A percentile compares a stretch with the other conserved stretches of the same genome.
phyloP scores from a whole-genome alignment of 805 yeast species.

The Candida mattraensis region DNA sequence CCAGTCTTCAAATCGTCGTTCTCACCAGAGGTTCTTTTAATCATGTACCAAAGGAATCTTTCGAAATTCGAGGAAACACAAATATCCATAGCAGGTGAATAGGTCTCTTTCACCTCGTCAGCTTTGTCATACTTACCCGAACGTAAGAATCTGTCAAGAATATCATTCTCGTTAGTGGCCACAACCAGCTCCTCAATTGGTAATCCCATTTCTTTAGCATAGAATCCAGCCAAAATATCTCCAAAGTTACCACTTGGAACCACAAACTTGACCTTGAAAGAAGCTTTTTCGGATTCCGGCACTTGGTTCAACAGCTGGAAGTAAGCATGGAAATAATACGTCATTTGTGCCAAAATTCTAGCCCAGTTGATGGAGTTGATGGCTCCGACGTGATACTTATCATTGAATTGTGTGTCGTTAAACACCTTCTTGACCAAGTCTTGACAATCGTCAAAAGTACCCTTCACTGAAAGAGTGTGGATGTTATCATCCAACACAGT shows the following conservation, averaged over 20 bases:
- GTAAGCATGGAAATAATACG: slow-evolving; percentile 92
- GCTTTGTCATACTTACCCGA: slow-evolving; percentile 82
- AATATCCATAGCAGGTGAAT: slow-evolving; percentile 99
- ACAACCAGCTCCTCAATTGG: slow-evolving; percentile 85
- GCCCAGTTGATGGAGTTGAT: slow-evolving; percentile 99
- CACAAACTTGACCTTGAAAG: slow-evolving; percentile 68
- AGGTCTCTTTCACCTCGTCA: slow-evolving; percentile 79
- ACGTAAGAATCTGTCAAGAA: slow-evolving; percentile 87
- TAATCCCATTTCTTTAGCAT: slow-evolving; percentile 92
- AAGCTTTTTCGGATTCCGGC: slow-evolving; percentile 30
- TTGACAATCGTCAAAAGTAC: slow-evolving; percentile 98
- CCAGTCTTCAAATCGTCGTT: slow-evolving; percentile 73
- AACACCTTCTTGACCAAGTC: slow-evolving; percentile 92
- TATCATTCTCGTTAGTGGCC: slow-evolving; percentile 96
- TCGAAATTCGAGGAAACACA: slow-evolving; percentile 94
- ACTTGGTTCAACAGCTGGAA: slow-evolving; percentile 58
- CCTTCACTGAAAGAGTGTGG: slow-evolving; percentile 91
- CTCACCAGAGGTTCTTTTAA: slow-evolving; percentile 64
- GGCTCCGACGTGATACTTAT: slow-evolving; percentile 91
- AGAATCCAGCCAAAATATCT: slow-evolving; percentile 95
- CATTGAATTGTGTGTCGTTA: slow-evolving; percentile 85
- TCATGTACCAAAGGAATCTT: slow-evolving; percentile 92
- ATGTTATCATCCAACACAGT: slow-evolving; percentile 91
- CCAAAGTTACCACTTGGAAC: slow-evolving; percentile 99
- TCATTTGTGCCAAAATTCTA: slow-evolving; percentile 94